These are phyloP conservation scores for Aspergillus avenaceus DNA, from an alignment of 495 filamentous ascomycete genomes.

Conservation along the genomic window DNA sequence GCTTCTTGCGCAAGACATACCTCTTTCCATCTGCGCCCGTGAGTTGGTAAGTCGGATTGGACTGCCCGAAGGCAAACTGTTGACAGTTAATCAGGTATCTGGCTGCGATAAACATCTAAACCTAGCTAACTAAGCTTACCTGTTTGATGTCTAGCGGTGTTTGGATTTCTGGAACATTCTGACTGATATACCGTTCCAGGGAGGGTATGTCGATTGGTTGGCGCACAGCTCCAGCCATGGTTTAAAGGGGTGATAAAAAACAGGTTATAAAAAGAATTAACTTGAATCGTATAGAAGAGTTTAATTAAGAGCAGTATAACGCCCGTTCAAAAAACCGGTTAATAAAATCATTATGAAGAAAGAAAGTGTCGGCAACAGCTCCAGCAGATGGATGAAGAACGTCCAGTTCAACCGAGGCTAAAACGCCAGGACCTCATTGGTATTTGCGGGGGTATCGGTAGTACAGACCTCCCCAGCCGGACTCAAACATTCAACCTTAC, in stretches of 20 bases:
- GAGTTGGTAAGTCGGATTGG: constrained; percentile 92
- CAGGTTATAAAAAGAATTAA: background rate
- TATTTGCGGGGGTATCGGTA: constrained; percentile 11
- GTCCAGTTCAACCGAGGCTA: constrained; percentile 22
- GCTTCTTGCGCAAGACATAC: constrained; percentile 93
- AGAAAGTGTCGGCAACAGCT: constrained; percentile 6
- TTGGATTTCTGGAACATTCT: constrained; percentile 74
- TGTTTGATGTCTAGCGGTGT: constrained; percentile 83
- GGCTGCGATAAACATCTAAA: no score
- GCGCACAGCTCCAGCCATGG: constrained; percentile 83
- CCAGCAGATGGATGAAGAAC: background rate
- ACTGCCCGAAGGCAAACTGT: constrained; percentile 95
- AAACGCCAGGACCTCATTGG: constrained; percentile 9
- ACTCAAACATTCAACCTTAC: no score
- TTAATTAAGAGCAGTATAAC: no score
- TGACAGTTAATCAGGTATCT: constrained; percentile 1
- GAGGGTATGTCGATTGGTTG: constrained; percentile 79
- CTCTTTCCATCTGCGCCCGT: constrained; percentile 60
- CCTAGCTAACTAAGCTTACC: constrained; percentile 43
- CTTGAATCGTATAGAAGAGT: no score
- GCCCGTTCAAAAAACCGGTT: no score
- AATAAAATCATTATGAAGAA: constrained; percentile 1
- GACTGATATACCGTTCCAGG: constrained; percentile 71
- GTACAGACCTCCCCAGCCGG: no score
- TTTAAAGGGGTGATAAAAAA: background rate